Percentiles rank a stretch among this genome's conserved stretches.
These are phyloP conservation scores for Rhynchospora pubera DNA, from an alignment of 176 grass and related monocot species.

Conservation along the genomic window DNA sequence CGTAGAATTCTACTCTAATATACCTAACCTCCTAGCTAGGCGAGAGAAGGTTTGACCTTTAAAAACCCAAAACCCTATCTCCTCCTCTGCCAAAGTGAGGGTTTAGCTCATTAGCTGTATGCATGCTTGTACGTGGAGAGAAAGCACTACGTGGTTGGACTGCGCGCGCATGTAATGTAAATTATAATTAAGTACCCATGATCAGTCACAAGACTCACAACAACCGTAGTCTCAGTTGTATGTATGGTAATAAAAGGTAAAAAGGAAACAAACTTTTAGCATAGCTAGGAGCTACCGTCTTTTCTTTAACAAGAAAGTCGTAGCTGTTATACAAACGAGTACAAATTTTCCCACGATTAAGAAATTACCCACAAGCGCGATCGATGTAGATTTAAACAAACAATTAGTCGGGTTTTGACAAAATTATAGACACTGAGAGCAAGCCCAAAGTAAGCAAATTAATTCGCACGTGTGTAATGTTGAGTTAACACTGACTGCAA, in stretches of 20 bases:
- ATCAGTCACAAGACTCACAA: slow-evolving; percentile 17
- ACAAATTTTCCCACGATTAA: too few relatives aligned
- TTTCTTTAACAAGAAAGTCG: not conserved
- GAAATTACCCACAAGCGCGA: too few relatives aligned
- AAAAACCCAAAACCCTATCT: not conserved
- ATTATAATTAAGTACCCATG: not conserved
- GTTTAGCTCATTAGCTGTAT: not conserved
- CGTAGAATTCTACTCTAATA: not conserved
- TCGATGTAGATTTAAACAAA: too few relatives aligned
- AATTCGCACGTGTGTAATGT: too few relatives aligned
- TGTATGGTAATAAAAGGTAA: not conserved
- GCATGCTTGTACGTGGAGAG: slow-evolving; percentile 9
- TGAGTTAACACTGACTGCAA: too few relatives aligned
- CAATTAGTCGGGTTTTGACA: too few relatives aligned
- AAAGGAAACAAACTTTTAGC: not conserved
- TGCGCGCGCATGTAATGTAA: not conserved
- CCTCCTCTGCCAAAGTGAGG: not conserved
- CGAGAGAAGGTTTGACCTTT: slow-evolving; percentile 17
- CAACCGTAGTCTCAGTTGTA: not conserved
- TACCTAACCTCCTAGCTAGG: not conserved
- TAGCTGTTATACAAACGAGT: too few relatives aligned
- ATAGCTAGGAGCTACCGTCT: not conserved
- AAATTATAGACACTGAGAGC: too few relatives aligned
- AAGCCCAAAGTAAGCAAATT: too few relatives aligned
- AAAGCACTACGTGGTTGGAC: slow-evolving; percentile 11